phyloP scores from a whole-genome alignment of 345 rosid genomes.

The Garcia nutans region DNA sequence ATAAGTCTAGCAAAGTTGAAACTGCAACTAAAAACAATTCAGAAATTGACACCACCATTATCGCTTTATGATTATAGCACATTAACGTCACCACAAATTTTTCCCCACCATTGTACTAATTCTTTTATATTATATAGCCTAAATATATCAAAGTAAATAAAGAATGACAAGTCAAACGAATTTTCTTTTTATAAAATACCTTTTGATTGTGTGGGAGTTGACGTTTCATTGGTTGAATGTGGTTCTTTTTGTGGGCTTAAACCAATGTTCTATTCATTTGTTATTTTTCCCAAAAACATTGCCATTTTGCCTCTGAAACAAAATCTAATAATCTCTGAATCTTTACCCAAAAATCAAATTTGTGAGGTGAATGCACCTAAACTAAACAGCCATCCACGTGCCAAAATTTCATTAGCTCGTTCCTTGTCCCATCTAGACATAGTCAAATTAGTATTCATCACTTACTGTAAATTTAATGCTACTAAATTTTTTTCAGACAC shows the following conservation, averaged over 20 bases:
- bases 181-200: too few relatives aligned
- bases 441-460: neutral
- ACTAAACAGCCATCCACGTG: slow-evolving; percentile 15
- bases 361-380: neutral
- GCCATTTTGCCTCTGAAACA: slow-evolving; percentile 1
- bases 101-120: neutral
- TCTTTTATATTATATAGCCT: neutral
- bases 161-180: too few relatives aligned
- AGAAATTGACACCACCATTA: neutral
- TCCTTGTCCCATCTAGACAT: neutral
- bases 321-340: too few relatives aligned
- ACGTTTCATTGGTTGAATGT: neutral
- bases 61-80: neutral
- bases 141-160: too few relatives aligned
- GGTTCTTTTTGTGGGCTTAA: neutral
- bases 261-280: neutral
- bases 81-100: neutral
- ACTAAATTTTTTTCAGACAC: too few relatives aligned
- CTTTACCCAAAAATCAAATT: neutral
- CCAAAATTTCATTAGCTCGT: neutral
- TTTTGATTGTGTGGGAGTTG: neutral
- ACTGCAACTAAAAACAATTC: neutral
- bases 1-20: neutral
- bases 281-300: neutral
- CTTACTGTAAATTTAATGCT: too few relatives aligned